Evolutionary conservation across 2,329 filamentous ascomycete species (phyloP), one percentile per base, ranked within the genome.

Genomic region (Aurifilum marmelostoma): DNA sequence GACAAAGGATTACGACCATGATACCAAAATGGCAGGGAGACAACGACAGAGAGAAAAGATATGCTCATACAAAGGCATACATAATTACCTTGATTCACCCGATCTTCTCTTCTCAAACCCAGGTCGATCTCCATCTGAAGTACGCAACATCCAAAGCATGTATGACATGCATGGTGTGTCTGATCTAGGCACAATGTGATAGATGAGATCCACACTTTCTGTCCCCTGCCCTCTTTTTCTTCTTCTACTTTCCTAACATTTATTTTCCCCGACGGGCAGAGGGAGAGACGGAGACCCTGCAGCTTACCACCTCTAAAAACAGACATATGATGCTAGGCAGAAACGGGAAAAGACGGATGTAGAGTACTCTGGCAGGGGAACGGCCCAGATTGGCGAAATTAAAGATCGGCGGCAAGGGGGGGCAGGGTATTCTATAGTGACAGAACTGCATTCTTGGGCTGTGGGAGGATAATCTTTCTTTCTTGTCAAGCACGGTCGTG

Each of bases 311-410:
- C n/a, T 12, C 37, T 39, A 6, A 6, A 14, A 16, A 32, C 7
- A 47, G 21, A 47, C 43, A 47, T 21, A 29, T 32, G 11, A 32
- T 32, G 56, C 56, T 59, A 59, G 21, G 32, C 56, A 8, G 9
- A 59, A 59, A 59, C 8, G 29, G 56, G 56, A 2, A 59, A 59
- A 32, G 29, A 59, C 24, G 56, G 56, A 24, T 21, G 3, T n/a
- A n/a, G n/a, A n/a, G n/a, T 47, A n/a, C 32, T 59, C n/a, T 37
- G 56, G 37, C 56, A 59, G 56, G 29, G 56, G 56, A n/a, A 56
- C 52, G 52, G 52, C 52, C 14, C 52, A 56, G 52, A 29, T 32
- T 56, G 52, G 52, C 52, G 52, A 56, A 29, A 29, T 32, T 32
- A 6, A 29, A 56, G 43, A 29, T 56, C 24, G 50, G 27, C 24